A percentile compares a stretch with the other conserved stretches of the same genome.
phyloP scores from a whole-genome alignment of 2,329 filamentous ascomycete genomes.

The Diaporthe velutina region DNA sequence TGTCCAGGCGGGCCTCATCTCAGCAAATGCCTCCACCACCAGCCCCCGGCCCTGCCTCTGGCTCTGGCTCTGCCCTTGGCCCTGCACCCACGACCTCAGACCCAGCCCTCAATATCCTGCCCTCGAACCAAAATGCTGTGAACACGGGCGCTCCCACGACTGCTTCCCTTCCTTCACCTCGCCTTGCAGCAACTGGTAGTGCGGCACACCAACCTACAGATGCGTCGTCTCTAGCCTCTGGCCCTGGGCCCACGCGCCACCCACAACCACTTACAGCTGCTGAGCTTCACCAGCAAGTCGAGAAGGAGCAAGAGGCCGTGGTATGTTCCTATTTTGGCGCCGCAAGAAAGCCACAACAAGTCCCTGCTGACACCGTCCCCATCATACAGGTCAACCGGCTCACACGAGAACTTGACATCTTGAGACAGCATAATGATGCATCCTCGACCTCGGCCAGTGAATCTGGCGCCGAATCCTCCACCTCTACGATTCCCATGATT shows the following conservation, averaged over 20 bases:
- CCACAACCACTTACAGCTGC: slow-evolving; percentile 89
- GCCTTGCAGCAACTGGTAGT: slow-evolving; percentile 47
- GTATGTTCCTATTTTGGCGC: slow-evolving; percentile 62
- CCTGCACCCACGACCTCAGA: slow-evolving; percentile 31
- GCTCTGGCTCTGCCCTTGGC: slow-evolving; percentile 50
- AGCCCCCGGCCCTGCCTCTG: slow-evolving; percentile 47
- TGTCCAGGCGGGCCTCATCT: slow-evolving; percentile 58
- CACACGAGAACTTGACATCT: slow-evolving; percentile 86
- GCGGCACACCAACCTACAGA: slow-evolving; percentile 49
- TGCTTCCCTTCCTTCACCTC: slow-evolving; percentile 49
- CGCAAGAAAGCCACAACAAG: background rate
- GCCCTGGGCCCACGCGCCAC: slow-evolving; percentile 83
- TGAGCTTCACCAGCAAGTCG: slow-evolving; percentile 88
- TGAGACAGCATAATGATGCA: slow-evolving; percentile 80
- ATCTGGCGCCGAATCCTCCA: slow-evolving; percentile 58
- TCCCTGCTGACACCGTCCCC: slow-evolving; percentile 22
- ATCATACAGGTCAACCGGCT: slow-evolving; percentile 84
- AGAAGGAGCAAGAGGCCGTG: slow-evolving; percentile 95
- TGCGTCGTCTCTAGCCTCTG: slow-evolving; percentile 61
- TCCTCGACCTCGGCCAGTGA: slow-evolving; percentile 70
- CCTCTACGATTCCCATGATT: slow-evolving; percentile 53
- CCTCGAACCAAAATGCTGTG: slow-evolving; percentile 66
- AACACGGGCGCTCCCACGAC: slow-evolving; percentile 53
- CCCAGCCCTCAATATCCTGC: slow-evolving; percentile 68
- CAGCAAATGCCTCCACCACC: slow-evolving; percentile 58